Percentiles rank a stretch among this genome's conserved stretches.
Conservation (phyloP, 768 basidiomycete species). For the Tylopilus felleus region DNA sequence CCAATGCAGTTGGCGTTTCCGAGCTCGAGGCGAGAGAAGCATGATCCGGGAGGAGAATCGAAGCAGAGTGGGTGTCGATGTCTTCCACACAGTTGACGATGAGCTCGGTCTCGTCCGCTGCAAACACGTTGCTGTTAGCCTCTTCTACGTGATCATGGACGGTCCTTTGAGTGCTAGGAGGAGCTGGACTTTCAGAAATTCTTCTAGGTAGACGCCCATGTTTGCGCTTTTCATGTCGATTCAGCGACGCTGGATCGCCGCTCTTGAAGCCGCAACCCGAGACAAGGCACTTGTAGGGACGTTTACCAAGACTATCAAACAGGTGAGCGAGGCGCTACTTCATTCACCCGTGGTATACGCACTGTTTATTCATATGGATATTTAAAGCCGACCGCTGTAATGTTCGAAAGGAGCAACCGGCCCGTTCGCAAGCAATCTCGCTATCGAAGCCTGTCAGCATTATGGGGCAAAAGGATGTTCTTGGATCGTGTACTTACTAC, state of each 20-base stretch:
- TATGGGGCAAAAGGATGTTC: not conserved
- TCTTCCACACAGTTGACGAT: too few relatives aligned
- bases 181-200: not conserved
- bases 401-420: conserved; percentile 19
- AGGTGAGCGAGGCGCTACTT: not conserved
- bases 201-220: conserved; percentile 10
- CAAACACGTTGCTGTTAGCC: not conserved
- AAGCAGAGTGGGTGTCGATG: not conserved
- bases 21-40: not conserved
- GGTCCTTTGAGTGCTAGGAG: not conserved
- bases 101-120: too few relatives aligned
- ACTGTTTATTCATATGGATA: conserved; percentile 31
- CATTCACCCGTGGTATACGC: conserved; percentile 8
- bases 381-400: conserved; percentile 30
- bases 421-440: conserved; percentile 20
- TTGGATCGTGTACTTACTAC: conserved; percentile 14
- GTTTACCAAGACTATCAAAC: conserved; percentile 9
- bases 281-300: conserved; percentile 4
- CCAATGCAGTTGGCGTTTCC: too few relatives aligned
- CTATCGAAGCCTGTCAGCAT: conserved; percentile 15
- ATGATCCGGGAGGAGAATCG: not conserved
- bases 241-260: not conserved
- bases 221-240: not conserved
- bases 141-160: not conserved
- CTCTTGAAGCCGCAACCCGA: not conserved